A percentile compares a stretch with the other conserved stretches of the same genome.
Evolutionary conservation across 257 asterid genomes (phyloP).

Genomic region (Haberlea rhodopensis): DNA sequence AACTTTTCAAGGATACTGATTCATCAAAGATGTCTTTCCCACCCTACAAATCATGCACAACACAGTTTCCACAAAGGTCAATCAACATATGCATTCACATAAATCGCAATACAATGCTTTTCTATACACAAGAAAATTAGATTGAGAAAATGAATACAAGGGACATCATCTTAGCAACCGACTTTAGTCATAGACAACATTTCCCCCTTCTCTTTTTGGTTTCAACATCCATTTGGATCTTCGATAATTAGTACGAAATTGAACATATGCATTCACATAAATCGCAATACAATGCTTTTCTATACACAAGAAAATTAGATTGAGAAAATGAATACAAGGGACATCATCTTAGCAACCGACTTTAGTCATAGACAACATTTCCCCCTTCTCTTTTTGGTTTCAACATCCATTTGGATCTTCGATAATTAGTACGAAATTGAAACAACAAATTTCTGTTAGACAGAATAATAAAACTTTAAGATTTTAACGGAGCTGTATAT

Average conservation of each 20-base stretch:
- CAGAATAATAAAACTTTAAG: not conserved
- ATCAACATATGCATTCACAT: not conserved
- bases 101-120: not conserved
- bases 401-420: not conserved
- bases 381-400: not conserved
- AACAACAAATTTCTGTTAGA: not conserved
- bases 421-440: not conserved
- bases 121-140: not conserved
- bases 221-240: not conserved
- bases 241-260: not conserved
- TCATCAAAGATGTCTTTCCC: slow-evolving; percentile 98
- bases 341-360: not conserved
- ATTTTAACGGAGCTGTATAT: too few species aligned
- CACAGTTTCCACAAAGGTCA: not conserved
- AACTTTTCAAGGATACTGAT: slow-evolving; percentile 72
- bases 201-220: not conserved
- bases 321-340: not conserved
- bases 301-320: not conserved
- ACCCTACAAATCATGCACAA: slow-evolving; percentile 65
- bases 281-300: not conserved
- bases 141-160: not conserved
- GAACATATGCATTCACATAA: not conserved
- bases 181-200: not conserved
- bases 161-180: not conserved
- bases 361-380: not conserved